Evolutionary conservation across 2,329 filamentous ascomycete genomes (phyloP).

Genomic region (Stagonosporopsis cucurbitacearum): DNA sequence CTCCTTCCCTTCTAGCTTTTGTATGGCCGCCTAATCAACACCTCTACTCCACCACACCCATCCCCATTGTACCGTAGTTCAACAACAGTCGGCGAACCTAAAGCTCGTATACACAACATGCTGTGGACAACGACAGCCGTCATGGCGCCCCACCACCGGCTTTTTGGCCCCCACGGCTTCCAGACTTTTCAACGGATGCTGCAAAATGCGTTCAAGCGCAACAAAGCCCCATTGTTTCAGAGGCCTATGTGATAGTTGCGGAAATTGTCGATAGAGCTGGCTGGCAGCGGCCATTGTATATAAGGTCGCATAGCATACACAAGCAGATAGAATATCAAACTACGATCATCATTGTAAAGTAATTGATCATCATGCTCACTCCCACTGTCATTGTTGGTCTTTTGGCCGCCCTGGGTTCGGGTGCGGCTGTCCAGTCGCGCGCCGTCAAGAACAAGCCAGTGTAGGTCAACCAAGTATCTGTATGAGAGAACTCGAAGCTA

Average conservation of each 20-base stretch:
- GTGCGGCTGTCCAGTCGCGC: neutral
- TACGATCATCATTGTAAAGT: neutral
- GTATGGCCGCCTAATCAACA: neutral
- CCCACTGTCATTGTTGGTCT: neutral
- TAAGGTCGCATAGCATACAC: neutral
- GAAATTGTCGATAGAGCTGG: neutral
- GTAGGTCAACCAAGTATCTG: neutral
- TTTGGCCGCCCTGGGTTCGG: neutral
- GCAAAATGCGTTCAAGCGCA: neutral
- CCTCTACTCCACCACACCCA: neutral
- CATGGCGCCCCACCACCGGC: neutral
- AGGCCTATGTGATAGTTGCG: neutral
- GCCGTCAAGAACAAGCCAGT: neutral
- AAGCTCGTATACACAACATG: neutral
- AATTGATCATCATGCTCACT: neutral
- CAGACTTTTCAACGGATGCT: neutral
- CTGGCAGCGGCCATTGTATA: neutral
- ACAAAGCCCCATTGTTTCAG: neutral
- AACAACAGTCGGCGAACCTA: neutral
- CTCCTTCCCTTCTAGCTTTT: neutral
- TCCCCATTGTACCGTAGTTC: neutral
- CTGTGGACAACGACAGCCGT: neutral
- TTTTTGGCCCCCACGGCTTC: neutral
- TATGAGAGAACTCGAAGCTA: neutral
- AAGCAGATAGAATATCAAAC: neutral